Percentiles rank a stretch among this genome's conserved stretches.
Conservation (phyloP, 331 rosid species). For the Erythrophleum ivorense region DNA sequence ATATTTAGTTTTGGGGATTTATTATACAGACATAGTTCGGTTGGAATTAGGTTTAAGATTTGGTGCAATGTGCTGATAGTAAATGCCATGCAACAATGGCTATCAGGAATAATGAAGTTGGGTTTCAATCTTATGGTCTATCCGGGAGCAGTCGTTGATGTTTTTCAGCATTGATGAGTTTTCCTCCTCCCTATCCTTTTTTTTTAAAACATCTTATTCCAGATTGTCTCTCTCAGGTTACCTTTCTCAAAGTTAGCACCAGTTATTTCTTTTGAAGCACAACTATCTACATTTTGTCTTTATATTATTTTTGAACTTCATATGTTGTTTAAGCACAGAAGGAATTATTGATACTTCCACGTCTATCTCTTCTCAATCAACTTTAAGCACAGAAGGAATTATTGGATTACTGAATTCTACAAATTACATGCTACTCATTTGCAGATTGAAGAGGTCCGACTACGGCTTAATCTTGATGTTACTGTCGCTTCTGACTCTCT, state of each 20-base stretch:
- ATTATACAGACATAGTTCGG: slow-evolving; percentile 9
- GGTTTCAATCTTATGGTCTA: slow-evolving; percentile 16
- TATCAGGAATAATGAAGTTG: not conserved
- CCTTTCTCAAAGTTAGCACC: not conserved
- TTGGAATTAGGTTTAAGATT: slow-evolving; percentile 14
- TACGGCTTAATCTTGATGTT: slow-evolving; percentile 81
- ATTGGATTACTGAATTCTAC: slow-evolving; percentile 34
- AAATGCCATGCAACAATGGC: slow-evolving; percentile 25
- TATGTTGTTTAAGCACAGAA: not conserved
- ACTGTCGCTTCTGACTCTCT: slow-evolving; percentile 61
- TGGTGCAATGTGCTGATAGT: slow-evolving; percentile 7
- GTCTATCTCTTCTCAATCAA: slow-evolving; percentile 6
- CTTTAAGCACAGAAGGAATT: not conserved
- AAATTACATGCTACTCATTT: slow-evolving; percentile 12
- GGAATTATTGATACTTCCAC: not conserved
- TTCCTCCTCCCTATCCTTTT: not conserved
- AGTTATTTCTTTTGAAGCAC: slow-evolving; percentile 5
- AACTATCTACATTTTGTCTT: not conserved
- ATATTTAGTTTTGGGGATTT: slow-evolving; percentile 17
- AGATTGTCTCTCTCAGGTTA: not conserved
- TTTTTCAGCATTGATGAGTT: not conserved
- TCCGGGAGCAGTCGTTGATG: not conserved
- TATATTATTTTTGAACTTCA: not conserved
- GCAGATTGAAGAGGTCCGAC: slow-evolving; percentile 78
- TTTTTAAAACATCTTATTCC: not conserved